These are phyloP conservation scores for Sarocladiaceae sp. DNA, from an alignment of 2,329 filamentous ascomycete genomes.

Conservation along the genomic window DNA sequence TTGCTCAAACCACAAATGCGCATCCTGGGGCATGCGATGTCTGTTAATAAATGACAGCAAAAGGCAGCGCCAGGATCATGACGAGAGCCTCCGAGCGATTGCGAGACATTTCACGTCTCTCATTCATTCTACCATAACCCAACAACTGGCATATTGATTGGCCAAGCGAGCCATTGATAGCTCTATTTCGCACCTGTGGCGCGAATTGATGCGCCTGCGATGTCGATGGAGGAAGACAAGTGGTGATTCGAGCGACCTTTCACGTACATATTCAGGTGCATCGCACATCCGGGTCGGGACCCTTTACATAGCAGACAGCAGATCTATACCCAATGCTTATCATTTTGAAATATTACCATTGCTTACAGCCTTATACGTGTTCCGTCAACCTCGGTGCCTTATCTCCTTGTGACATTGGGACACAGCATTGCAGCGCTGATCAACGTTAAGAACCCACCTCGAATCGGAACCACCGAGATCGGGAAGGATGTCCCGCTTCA, in stretches of 20 bases:
- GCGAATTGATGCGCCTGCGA: background rate
- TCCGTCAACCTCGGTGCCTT: too few species aligned
- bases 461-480: too few species aligned
- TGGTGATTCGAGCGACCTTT: background rate
- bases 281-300: constrained; percentile 3
- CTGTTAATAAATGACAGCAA: too few species aligned
- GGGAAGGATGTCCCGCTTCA: too few species aligned
- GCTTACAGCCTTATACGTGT: background rate
- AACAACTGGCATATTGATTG: too few species aligned
- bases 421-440: too few species aligned
- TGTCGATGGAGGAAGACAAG: background rate
- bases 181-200: too few species aligned
- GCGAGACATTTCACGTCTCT: background rate
- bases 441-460: too few species aligned
- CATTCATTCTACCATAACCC: background rate
- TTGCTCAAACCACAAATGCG: background rate
- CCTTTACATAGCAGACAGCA: constrained; percentile 8
- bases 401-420: too few species aligned
- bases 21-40: background rate
- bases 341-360: background rate
- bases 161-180: too few species aligned
- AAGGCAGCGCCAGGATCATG: too few species aligned
- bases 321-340: constrained; percentile 7
- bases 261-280: constrained; percentile 4
- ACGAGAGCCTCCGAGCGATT: background rate